These are phyloP conservation scores for Butyriboletus loyo DNA, from an alignment of 768 basidiomycete species.

Conservation along the genomic window DNA sequence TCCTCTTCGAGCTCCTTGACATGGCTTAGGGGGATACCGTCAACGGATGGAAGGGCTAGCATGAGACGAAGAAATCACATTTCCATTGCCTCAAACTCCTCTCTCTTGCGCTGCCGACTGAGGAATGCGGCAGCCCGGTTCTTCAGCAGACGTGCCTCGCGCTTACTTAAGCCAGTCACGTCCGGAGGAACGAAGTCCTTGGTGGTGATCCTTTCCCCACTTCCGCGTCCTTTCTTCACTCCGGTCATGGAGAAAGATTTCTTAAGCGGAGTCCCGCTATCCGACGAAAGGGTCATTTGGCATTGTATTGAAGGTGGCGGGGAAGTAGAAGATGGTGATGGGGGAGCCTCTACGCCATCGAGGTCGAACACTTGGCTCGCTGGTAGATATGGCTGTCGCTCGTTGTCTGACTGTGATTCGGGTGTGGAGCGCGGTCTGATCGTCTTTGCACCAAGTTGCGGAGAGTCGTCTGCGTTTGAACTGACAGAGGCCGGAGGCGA, in stretches of 20 bases:
- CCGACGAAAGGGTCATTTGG: constrained; percentile 36
- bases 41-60: constrained; percentile 11
- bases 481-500: constrained; percentile 48
- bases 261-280: constrained; percentile 26
- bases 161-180: constrained; percentile 83
- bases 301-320: constrained; percentile 30
- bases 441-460: constrained; percentile 41
- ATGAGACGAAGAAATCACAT: constrained; percentile 53
- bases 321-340: constrained; percentile 34
- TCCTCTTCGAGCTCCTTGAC: constrained; percentile 84
- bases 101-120: constrained; percentile 85
- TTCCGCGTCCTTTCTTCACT: constrained; percentile 47
- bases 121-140: constrained; percentile 92
- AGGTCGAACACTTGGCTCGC: constrained; percentile 74
- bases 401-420: constrained; percentile 41
- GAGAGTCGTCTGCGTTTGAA: constrained; percentile 45
- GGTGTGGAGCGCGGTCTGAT: constrained; percentile 52
- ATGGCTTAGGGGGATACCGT: constrained; percentile 48
- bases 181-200: constrained; percentile 89
- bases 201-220: constrained; percentile 50
- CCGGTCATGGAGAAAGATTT: constrained; percentile 47
- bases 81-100: constrained; percentile 91
- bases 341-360: constrained; percentile 29
- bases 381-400: constrained; percentile 56
- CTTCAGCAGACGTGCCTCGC: constrained; percentile 88